Evolutionary conservation across 371 early-diverging fungal species (phyloP).

Genomic region (Mortierella sp.): DNA sequence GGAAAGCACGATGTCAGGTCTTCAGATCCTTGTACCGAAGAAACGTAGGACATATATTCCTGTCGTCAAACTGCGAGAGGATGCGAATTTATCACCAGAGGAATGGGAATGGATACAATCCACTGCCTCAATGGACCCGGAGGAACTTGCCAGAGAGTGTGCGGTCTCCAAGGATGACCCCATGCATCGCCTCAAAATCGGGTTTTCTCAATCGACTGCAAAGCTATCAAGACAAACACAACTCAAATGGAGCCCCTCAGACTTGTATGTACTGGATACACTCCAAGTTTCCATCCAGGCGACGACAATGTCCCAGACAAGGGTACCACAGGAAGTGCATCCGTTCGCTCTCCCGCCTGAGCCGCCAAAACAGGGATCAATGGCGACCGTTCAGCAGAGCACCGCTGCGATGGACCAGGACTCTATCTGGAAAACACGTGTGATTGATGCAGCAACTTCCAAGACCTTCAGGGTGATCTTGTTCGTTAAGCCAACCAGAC

Average conservation of each 20-base stretch:
- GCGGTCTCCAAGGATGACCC: conserved; percentile 42
- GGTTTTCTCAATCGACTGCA: conserved; percentile 36
- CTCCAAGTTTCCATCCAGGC: conserved; percentile 17
- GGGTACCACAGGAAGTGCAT: conserved; percentile 8
- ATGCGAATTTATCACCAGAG: conserved; percentile 20
- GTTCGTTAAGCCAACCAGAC: conserved; percentile 46
- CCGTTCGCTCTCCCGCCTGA: background rate
- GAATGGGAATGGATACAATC: conserved; percentile 49
- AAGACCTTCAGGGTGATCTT: conserved; percentile 30
- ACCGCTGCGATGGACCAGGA: conserved; percentile 39
- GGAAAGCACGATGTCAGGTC: conserved; percentile 53
- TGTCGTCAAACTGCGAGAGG: conserved; percentile 51
- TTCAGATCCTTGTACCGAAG: conserved; percentile 54
- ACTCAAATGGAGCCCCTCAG: conserved; percentile 39
- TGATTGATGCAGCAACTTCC: conserved; percentile 1
- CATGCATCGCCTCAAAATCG: conserved; percentile 48
- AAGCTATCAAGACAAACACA: conserved; percentile 32
- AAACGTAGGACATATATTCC: conserved; percentile 54
- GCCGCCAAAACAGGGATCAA: background rate
- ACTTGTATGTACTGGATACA: conserved; percentile 42
- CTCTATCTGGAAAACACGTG: conserved; percentile 19
- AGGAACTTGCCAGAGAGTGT: conserved; percentile 39
- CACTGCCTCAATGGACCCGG: conserved; percentile 19
- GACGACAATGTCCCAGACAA: conserved; percentile 1
- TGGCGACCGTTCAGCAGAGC: background rate